Evolutionary conservation across 2,329 filamentous ascomycete genomes (phyloP).

Genomic region (Colletotrichum limetticola): DNA sequence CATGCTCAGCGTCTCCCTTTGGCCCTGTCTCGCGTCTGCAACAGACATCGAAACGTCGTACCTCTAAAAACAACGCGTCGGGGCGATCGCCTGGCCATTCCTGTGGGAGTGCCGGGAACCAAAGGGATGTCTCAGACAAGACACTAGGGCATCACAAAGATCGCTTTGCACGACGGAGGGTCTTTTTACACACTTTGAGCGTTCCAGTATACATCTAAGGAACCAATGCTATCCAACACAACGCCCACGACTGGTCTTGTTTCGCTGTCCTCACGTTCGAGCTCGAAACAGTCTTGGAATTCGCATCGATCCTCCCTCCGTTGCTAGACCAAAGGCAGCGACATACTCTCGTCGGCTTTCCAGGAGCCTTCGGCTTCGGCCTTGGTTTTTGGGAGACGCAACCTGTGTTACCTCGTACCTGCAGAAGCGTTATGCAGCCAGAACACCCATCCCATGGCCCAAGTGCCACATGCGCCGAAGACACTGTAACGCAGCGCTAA

Average conservation of each 20-base stretch:
- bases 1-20: conserved; percentile 26
- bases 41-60: background rate
- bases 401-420: conserved; percentile 38
- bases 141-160: conserved; percentile 18
- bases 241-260: background rate
- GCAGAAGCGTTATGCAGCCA: conserved; percentile 39
- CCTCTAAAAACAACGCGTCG: conserved; percentile 20
- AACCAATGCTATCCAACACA: conserved; percentile 1
- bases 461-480: conserved; percentile 29
- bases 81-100: conserved; percentile 16
- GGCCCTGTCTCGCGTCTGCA: background rate
- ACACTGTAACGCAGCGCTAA: conserved; percentile 28
- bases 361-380: conserved; percentile 6
- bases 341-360: background rate
- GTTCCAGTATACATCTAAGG: conserved; percentile 20
- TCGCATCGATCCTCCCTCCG: conserved; percentile 17
- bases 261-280: background rate
- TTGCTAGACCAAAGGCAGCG: conserved; percentile 1
- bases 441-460: conserved; percentile 11
- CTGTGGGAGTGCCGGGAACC: conserved; percentile 12
- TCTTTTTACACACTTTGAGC: conserved; percentile 9
- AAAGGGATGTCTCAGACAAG: conserved; percentile 34
- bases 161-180: conserved; percentile 14
- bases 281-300: conserved; percentile 11
- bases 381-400: background rate